Percentiles rank a stretch among this genome's conserved stretches.
phyloP scores from a whole-genome alignment of 2,329 filamentous ascomycete species.

The Botrytis medusae region DNA sequence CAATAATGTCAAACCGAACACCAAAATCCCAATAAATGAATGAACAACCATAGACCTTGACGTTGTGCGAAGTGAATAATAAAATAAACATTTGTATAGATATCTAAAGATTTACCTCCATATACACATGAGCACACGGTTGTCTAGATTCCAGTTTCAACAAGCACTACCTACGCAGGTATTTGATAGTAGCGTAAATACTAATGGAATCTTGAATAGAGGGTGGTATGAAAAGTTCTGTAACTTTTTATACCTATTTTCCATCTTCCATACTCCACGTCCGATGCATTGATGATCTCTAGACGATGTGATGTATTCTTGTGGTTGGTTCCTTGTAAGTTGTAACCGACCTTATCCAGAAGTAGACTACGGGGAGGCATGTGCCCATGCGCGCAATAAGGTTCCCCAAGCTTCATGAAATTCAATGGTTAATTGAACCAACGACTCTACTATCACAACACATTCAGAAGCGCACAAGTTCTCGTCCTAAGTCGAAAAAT shows the following conservation, averaged over 20 bases:
- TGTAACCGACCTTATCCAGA: slow-evolving; percentile 15
- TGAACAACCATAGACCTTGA: background rate
- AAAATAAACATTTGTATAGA: background rate
- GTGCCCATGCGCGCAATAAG: slow-evolving; percentile 21
- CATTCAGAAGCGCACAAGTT: slow-evolving; percentile 17
- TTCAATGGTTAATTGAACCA: slow-evolving; percentile 14
- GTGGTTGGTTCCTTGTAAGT: background rate
- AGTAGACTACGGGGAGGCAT: slow-evolving; percentile 24
- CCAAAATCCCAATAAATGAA: background rate
- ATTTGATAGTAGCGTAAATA: background rate
- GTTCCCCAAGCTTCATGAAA: slow-evolving; percentile 23
- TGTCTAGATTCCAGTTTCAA: background rate
- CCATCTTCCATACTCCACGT: background rate
- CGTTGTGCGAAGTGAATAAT: background rate
- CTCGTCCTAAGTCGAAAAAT: background rate
- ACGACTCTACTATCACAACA: slow-evolving; percentile 11
- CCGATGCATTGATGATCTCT: background rate
- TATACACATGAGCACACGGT: background rate
- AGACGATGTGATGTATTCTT: slow-evolving; percentile 2
- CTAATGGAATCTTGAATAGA: background rate
- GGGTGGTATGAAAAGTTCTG: background rate
- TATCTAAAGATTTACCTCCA: background rate
- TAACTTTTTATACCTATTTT: background rate
- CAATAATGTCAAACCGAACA: background rate
- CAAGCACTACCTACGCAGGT: background rate